phyloP scores from a whole-genome alignment of 1,284 basidiomycete species.

The Ganoderma sinense region DNA sequence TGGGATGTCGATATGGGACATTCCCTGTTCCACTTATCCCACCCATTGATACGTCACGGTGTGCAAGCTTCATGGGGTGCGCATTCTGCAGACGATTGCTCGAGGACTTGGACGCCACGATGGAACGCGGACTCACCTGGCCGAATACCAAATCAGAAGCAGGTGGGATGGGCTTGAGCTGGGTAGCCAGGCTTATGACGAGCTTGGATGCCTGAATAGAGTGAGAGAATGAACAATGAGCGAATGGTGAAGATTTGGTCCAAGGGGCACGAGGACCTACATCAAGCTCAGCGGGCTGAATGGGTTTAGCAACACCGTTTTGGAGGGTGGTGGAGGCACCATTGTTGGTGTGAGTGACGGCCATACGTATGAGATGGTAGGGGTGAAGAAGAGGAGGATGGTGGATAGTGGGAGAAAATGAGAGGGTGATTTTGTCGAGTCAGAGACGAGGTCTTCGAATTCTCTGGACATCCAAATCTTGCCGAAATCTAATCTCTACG shows the following conservation, averaged over 20 bases:
- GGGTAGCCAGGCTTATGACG: slow-evolving; percentile 44
- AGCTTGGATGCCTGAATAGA: slow-evolving; percentile 53
- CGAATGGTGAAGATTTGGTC: background rate
- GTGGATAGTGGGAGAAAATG: slow-evolving; percentile 6
- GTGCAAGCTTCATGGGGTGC: background rate
- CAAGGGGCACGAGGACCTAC: slow-evolving; percentile 10
- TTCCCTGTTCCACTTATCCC: background rate
- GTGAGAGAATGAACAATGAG: background rate
- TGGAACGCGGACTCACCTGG: slow-evolving; percentile 39
- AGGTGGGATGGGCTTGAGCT: slow-evolving; percentile 48
- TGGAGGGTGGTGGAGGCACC: background rate
- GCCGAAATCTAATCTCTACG: slow-evolving; percentile 27
- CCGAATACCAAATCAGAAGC: slow-evolving; percentile 53
- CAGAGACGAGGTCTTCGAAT: background rate
- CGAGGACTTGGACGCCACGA: background rate
- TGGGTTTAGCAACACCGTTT: slow-evolving; percentile 1
- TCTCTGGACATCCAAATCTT: slow-evolving; percentile 21
- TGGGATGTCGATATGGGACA: slow-evolving; percentile 40
- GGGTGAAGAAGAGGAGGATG: background rate
- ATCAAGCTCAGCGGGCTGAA: slow-evolving; percentile 27
- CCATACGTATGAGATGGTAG: slow-evolving; percentile 10
- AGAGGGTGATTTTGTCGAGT: slow-evolving; percentile 14
- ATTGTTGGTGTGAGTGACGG: slow-evolving; percentile 14
- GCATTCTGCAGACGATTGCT: background rate
- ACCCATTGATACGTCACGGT: background rate